phyloP scores from a whole-genome alignment of 192 early-diverging fungal species.

The Umbelopsis sp. region DNA sequence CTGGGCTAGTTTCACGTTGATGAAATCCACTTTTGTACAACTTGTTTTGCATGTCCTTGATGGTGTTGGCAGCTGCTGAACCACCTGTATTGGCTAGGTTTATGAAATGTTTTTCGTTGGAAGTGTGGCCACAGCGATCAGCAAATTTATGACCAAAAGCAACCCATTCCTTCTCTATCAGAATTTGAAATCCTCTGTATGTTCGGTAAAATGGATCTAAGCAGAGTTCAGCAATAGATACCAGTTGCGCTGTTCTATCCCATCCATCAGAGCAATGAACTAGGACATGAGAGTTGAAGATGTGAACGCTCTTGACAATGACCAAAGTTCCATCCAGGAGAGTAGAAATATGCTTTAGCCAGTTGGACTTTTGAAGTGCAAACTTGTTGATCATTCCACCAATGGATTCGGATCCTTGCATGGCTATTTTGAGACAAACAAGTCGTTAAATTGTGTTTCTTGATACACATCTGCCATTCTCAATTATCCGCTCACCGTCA shows the following conservation, averaged over 20 bases:
- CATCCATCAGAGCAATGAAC: slow-evolving; percentile 99
- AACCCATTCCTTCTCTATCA: slow-evolving; percentile 98
- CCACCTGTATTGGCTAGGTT: slow-evolving; percentile 47
- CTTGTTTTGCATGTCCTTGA: slow-evolving; percentile 61
- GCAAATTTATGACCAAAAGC: slow-evolving; percentile 97
- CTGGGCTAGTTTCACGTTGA: slow-evolving; percentile 84
- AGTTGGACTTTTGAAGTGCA: slow-evolving; percentile 71
- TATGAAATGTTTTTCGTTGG: slow-evolving; percentile 72
- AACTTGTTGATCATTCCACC: slow-evolving; percentile 50
- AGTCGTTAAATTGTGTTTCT: too few relatives aligned
- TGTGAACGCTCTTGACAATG: slow-evolving; percentile 82
- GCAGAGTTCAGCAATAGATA: slow-evolving; percentile 85
- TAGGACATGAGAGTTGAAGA: slow-evolving; percentile 78
- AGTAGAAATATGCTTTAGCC: slow-evolving; percentile 85
- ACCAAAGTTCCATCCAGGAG: slow-evolving; percentile 78
- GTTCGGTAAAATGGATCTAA: slow-evolving; percentile 97
- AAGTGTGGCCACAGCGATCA: slow-evolving; percentile 89
- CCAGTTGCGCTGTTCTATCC: slow-evolving; percentile 97
- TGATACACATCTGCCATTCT: too few relatives aligned
- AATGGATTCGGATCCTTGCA: slow-evolving; percentile 51
- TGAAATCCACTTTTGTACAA: slow-evolving; percentile 60
- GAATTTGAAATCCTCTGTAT: slow-evolving; percentile 83
- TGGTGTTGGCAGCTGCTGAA: slow-evolving; percentile 56
- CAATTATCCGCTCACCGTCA: slow-evolving; percentile 60
- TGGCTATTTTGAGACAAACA: slow-evolving; percentile 32